Evolutionary conservation across 2,329 filamentous ascomycete genomes (phyloP), one percentile per base, ranked within the genome.

Genomic region (Venturia oleaginea): DNA sequence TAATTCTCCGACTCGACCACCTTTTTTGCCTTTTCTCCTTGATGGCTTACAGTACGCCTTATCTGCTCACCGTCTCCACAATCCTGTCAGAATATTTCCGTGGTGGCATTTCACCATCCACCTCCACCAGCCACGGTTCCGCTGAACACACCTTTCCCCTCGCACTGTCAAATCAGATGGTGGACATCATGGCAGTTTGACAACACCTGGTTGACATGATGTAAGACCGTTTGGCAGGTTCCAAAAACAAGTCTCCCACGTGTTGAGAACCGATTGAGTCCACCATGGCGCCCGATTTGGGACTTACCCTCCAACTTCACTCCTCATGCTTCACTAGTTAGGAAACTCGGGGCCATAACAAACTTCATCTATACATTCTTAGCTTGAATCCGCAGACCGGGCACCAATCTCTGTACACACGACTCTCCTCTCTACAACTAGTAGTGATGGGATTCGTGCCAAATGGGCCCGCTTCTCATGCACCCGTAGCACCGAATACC

Each of bases 401-500:
- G 51, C 51, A n/a, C 15, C 30, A n/a, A 34, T n/a, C n/a, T 15
- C 11, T 34, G 51, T 57, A 34, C 51, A 22, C 30, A 51, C n/a
- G 2, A 15, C 46, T 51, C 22, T 10, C 11, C 17, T 22, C 22
- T 4, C 22, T 22, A 8, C 10, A 3, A 27, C 22, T 27, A 22
- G 22, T 51, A 27, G 46, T 51, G 22, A 51, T 51, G 46, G 46
- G 24, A 51, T 51, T 51, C 24, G 46, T 30, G 37, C 59, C 59
- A 27, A 32, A 61, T 37, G 59, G 24, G n/a, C 37, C 59, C 27
- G 30, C 59, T 30, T 19, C 59, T 27, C 42, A 61, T 46, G 32
- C 59, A 42, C 27, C 59, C 15, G 37, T 61, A n/a, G 59, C 59
- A 61, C 62, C 48, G 17, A 69, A 68, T 37, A 66, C 69, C 37